These are phyloP conservation scores for Cyphellophora europaea DNA, from an alignment of 2,329 filamentous ascomycete species.

Conservation along the genomic window DNA sequence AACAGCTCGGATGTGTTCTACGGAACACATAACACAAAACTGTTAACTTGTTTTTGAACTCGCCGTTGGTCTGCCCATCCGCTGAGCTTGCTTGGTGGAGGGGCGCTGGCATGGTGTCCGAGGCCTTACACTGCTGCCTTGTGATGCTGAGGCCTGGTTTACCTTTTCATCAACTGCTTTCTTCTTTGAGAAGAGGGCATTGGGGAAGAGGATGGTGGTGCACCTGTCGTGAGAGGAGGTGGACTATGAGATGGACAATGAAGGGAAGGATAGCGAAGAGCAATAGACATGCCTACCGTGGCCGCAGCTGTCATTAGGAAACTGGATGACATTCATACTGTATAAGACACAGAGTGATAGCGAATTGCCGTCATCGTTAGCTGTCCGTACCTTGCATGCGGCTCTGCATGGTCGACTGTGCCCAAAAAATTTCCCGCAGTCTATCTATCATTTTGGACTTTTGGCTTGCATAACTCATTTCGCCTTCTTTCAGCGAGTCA, in stretches of 20 bases:
- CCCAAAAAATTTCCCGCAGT: too few species aligned
- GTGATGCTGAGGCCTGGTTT: constrained; percentile 49
- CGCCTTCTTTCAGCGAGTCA: too few species aligned
- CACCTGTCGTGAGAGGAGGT: too few species aligned
- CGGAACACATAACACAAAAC: constrained; percentile 53
- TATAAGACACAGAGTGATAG: too few species aligned
- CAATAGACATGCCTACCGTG: background rate
- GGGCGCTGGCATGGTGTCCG: constrained; percentile 58
- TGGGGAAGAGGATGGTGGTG: constrained; percentile 5
- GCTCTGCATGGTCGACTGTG: too few species aligned
- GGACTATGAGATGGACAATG: background rate
- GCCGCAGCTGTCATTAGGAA: background rate
- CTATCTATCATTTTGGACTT: too few species aligned
- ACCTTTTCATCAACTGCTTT: constrained; percentile 5
- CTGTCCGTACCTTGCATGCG: too few species aligned
- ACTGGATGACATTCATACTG: background rate
- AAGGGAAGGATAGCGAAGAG: too few species aligned
- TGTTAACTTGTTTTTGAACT: constrained; percentile 75
- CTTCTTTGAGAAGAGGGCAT: constrained; percentile 1
- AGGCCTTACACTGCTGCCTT: constrained; percentile 66
- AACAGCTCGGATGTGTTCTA: constrained; percentile 79
- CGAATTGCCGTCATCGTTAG: too few species aligned
- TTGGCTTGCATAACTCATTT: too few species aligned
- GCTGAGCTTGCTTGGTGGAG: constrained; percentile 66
- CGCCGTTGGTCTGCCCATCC: constrained; percentile 38